Conservation (phyloP, 768 basidiomycete genomes). For the Kwoniella sp. region DNA sequence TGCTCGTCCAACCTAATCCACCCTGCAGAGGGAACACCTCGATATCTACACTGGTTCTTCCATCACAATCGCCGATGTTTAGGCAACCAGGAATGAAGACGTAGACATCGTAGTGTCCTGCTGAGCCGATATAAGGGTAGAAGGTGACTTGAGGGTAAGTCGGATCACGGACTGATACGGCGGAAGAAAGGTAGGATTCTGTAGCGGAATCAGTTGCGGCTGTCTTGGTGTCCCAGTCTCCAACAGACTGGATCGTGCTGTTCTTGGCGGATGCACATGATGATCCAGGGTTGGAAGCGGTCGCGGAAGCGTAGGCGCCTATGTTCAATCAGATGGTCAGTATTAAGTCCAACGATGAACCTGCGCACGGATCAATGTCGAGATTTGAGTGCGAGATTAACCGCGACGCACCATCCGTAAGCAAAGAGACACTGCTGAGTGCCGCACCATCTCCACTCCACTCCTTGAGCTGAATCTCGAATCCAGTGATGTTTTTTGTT, state of each 20-base stretch:
- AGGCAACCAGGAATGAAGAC: slow-evolving; percentile 84
- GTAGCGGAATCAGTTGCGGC: slow-evolving; percentile 72
- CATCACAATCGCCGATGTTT: slow-evolving; percentile 73
- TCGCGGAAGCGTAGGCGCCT: slow-evolving; percentile 75
- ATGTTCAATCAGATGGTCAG: neutral
- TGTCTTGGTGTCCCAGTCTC: slow-evolving; percentile 68
- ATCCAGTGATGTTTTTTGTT: slow-evolving; percentile 70
- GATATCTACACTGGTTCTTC: slow-evolving; percentile 78
- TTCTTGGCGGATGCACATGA: slow-evolving; percentile 78
- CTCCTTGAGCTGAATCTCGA: slow-evolving; percentile 76
- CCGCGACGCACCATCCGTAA: slow-evolving; percentile 72
- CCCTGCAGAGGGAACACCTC: slow-evolving; percentile 77
- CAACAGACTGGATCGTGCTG: slow-evolving; percentile 69
- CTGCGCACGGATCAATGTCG: neutral
- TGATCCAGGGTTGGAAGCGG: slow-evolving; percentile 63
- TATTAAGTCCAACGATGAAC: neutral
- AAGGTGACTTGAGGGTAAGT: slow-evolving; percentile 81
- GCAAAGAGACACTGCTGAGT: slow-evolving; percentile 84
- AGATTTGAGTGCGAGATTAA: no score
- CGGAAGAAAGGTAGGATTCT: slow-evolving; percentile 71
- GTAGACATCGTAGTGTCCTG: slow-evolving; percentile 81
- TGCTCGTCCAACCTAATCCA: slow-evolving; percentile 67
- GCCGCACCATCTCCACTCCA: slow-evolving; percentile 78
- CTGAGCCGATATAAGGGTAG: slow-evolving; percentile 86
- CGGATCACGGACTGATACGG: slow-evolving; percentile 63